A percentile compares a stretch with the other conserved stretches of the same genome.
Conservation (phyloP, 2,329 filamentous ascomycete genomes). For the Phoma sp. region DNA sequence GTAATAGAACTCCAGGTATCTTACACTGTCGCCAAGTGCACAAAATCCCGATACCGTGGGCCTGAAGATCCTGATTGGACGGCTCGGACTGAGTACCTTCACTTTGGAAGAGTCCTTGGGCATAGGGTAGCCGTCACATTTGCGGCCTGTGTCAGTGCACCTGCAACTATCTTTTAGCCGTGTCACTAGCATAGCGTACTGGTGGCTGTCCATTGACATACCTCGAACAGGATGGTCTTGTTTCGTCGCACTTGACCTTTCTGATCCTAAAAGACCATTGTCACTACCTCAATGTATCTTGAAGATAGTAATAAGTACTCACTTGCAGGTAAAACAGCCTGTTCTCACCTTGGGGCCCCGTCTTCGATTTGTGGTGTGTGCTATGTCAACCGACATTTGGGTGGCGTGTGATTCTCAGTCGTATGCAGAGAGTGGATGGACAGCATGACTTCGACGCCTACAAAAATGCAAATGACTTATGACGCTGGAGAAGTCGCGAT, state of each 20-base stretch:
- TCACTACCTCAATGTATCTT: not conserved
- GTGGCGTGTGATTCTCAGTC: not conserved
- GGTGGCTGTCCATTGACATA: slow-evolving; percentile 3
- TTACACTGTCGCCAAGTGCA: slow-evolving; percentile 23
- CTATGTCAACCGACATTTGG: slow-evolving; percentile 10
- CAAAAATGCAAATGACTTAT: not conserved
- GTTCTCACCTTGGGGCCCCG: slow-evolving; percentile 31
- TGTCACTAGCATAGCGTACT: not conserved
- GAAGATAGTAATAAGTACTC: slow-evolving; percentile 1
- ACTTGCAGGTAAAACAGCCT: slow-evolving; percentile 37
- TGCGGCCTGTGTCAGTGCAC: slow-evolving; percentile 39
- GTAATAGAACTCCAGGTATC: slow-evolving; percentile 51
- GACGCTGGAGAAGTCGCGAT: not conserved
- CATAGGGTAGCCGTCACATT: slow-evolving; percentile 36
- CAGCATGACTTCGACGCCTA: not conserved
- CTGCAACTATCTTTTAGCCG: slow-evolving; percentile 20
- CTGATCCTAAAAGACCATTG: slow-evolving; percentile 15
- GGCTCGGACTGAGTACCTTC: not conserved
- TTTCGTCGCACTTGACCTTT: slow-evolving; percentile 34
- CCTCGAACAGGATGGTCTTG: slow-evolving; percentile 27
- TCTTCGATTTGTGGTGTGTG: slow-evolving; percentile 13
- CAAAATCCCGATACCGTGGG: slow-evolving; percentile 10
- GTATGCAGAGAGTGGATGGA: not conserved
- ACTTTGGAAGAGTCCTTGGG: not conserved
- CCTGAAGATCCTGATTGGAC: not conserved